Evolutionary conservation across 202 grass and related monocot species (phyloP), one percentile per base, ranked within the genome.

Genomic region (Setaria italica): DNA sequence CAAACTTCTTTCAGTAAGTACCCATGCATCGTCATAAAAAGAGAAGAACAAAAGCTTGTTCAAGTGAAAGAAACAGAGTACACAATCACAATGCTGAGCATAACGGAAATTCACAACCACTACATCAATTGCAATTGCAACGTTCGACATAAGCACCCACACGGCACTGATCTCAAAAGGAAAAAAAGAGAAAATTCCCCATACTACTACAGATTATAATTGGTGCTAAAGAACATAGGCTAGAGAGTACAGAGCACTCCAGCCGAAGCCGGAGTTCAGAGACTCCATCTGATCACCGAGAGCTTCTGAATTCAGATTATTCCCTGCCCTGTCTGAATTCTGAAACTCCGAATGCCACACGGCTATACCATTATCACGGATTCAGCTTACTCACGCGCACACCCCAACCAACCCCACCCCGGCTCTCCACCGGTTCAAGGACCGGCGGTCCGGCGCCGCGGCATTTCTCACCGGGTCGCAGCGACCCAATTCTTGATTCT

Each of bases 261-360:
- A n/a, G 29, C 9, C 15, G 80, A 19, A 48, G 16, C 17, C 42
- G 10, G 67, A 88, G 71, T 72, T 63, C n/a, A 74, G 56, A 74
- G 62, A 54, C 70, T 32, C 8, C 65, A 70, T 16, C 11, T 49
- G 32, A 15, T 15, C 42, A 50, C 14, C 50, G 48, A 19, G 34
- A 83, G 66, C 55, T 72, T 6, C 25, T 2, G 67, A 84, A 79
- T 84, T 84, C 57, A 77, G 82, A 62, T 57, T 25, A 72, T 48
- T 72, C 55, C 46, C 16, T 0, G 1, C 32, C 9, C 68, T 20
- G 10, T 59, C 54, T 82, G 68, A 82, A 82, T 13, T 82, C 53
- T 11, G 25, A 80, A 48, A 59, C 17, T 58, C 21, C n/a, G 9
- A 75, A 81, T 45, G 42, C 43, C 33, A 75, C 13, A 63, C 11